Evolutionary conservation across 2,329 filamentous ascomycete genomes (phyloP), one percentile per base, ranked within the genome.

Genomic region (Sporothrix humicola): DNA sequence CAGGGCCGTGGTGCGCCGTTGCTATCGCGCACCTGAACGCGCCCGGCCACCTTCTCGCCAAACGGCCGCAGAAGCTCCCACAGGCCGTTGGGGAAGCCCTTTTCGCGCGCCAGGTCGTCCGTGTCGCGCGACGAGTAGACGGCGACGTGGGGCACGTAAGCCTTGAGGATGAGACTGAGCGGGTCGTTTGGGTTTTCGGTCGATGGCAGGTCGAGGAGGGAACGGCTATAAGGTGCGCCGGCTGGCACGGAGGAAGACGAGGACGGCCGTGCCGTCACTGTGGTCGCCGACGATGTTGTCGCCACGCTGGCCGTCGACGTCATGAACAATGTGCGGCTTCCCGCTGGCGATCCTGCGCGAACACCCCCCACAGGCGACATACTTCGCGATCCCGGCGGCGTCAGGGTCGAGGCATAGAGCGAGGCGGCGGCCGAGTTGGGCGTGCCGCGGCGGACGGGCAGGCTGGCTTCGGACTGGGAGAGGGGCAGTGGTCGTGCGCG

Each of bases 1-100:
- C 92, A 95, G 54, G 89, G 88, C 79, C 90, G 90, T 80, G 94
- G 95, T 59, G 91, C 89, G 9, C 96, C 95, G 77, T 93, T 90
- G 79, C 95, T 98, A 82, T 99, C 96, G 78, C 96, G 87, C 72
- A 98, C 91, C 3, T 93, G 93, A 70, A 99, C 92, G 79, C 96
- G 97, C 44, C 96, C 96, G 69, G 92, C 89, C 0, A 98, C 88
- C 17, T 87, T 89, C 82, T 99, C 96, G 44, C 96, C 96, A 83
- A 97, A 99, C 0, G 96, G 95, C 69, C 95, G 87, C 73, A 99
- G 83, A 31, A 99, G 84, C 81, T 97, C 93, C 85, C 94, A 91
- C 68, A 99, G 86, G 0, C 95, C 95, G 61, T 90, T 87, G 54
- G 89, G 85, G 77, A 98, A 93, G 0, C 97, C 97, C 82, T 99